These are phyloP conservation scores for Botryotinia convoluta DNA, from an alignment of 2,329 filamentous ascomycete species.

Conservation along the genomic window DNA sequence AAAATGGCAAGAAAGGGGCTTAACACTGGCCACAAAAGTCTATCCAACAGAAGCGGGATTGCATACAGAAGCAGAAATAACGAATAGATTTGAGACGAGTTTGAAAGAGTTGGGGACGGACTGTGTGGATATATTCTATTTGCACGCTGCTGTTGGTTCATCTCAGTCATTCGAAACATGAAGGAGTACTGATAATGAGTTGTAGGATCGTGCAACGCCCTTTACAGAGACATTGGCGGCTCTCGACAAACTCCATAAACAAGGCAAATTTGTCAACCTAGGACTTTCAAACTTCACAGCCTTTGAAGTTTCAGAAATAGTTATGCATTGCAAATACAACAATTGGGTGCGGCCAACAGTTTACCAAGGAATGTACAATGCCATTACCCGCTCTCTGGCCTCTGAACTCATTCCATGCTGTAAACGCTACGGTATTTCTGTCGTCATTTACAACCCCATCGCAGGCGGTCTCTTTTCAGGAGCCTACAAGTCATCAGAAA, in stretches of 20 bases:
- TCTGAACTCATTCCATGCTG: conserved; percentile 71
- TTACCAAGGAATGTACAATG: conserved; percentile 87
- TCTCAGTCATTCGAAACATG: not conserved
- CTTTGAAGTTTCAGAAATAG: conserved; percentile 84
- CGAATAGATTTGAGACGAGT: conserved; percentile 63
- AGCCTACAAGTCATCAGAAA: conserved; percentile 52
- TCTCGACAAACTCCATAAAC: conserved; percentile 77
- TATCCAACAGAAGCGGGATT: conserved; percentile 61
- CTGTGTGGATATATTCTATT: conserved; percentile 74
- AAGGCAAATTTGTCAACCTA: conserved; percentile 75
- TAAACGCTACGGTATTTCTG: conserved; percentile 71
- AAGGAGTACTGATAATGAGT: not conserved
- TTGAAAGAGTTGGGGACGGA: conserved; percentile 71
- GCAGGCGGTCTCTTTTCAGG: conserved; percentile 79
- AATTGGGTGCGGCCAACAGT: conserved; percentile 69
- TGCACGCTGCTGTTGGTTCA: conserved; percentile 58
- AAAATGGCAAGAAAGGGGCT: conserved; percentile 73
- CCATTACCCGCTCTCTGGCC: conserved; percentile 73
- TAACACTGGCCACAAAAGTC: conserved; percentile 76
- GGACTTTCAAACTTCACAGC: conserved; percentile 83
- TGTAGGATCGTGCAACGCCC: conserved; percentile 59
- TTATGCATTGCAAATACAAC: conserved; percentile 73
- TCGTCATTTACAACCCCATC: conserved; percentile 80
- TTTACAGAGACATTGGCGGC: conserved; percentile 79
- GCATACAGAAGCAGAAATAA: conserved; percentile 63